Evolutionary conservation across 225 moss, liverwort and hornwort genomes (phyloP).

Genomic region (Ulota crispa): DNA sequence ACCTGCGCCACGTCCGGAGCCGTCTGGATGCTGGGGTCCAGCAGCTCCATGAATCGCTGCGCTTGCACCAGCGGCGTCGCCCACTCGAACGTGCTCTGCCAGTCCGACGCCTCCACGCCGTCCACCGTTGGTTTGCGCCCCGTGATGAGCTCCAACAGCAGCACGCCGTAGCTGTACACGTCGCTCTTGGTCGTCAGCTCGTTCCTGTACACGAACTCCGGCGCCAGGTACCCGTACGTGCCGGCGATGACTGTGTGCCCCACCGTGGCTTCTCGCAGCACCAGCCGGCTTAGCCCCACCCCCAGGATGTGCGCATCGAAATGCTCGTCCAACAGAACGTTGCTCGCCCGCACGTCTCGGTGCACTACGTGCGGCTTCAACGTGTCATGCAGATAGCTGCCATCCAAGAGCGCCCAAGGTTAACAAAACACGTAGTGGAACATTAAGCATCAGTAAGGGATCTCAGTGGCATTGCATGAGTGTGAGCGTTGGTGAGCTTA

Average conservation of each 20-base stretch:
- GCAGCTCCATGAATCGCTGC: slow-evolving; percentile 75
- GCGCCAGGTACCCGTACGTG: slow-evolving; percentile 86
- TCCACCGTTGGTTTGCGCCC: slow-evolving; percentile 84
- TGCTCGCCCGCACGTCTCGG: slow-evolving; percentile 77
- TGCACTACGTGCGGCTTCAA: slow-evolving; percentile 94
- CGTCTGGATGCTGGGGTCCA: slow-evolving; percentile 65
- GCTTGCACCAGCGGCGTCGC: slow-evolving; percentile 88
- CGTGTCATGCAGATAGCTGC: slow-evolving; percentile 89
- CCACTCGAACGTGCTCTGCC: slow-evolving; percentile 91
- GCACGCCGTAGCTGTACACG: slow-evolving; percentile 90
- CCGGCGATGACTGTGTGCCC: slow-evolving; percentile 85
- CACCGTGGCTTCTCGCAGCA: slow-evolving; percentile 62
- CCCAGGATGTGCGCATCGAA: slow-evolving; percentile 80
- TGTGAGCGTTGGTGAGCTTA: slow-evolving; percentile 32
- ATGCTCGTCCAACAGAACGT: slow-evolving; percentile 78
- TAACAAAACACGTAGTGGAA: background rate
- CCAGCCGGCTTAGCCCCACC: slow-evolving; percentile 80
- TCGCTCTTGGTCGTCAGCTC: slow-evolving; percentile 93
- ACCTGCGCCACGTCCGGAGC: slow-evolving; percentile 73
- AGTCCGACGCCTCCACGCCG: slow-evolving; percentile 59
- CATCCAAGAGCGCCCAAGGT: background rate
- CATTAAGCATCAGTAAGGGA: too few relatives aligned
- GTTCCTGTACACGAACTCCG: slow-evolving; percentile 85
- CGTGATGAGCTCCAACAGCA: slow-evolving; percentile 84
- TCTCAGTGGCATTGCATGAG: too few relatives aligned